Percentiles rank a stretch among this genome's conserved stretches.
Evolutionary conservation across 2,329 filamentous ascomycete genomes (phyloP).

Genomic region (Fusarium sp.): DNA sequence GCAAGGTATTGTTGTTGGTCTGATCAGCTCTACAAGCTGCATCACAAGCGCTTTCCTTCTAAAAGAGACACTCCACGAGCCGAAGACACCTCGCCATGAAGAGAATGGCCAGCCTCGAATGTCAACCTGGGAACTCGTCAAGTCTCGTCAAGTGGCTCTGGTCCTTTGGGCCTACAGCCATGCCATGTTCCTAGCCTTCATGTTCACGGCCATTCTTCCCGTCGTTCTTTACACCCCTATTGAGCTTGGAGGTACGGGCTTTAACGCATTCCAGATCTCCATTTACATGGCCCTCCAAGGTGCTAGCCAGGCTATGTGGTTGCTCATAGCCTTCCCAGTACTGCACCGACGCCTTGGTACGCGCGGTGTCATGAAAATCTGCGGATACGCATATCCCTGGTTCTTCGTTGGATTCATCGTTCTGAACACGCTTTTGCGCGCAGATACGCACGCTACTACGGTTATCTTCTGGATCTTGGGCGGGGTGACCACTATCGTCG

Average conservation of each 20-base stretch:
- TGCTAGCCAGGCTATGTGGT: conserved; percentile 75
- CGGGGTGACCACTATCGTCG: conserved; percentile 60
- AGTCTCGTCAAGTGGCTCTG: conserved; percentile 71
- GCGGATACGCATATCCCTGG: conserved; percentile 67
- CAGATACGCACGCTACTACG: conserved; percentile 51
- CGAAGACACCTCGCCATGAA: conserved; percentile 1
- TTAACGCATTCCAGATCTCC: conserved; percentile 72
- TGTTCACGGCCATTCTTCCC: conserved; percentile 77
- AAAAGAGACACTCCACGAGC: conserved; percentile 67
- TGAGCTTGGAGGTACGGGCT: conserved; percentile 72
- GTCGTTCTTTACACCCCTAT: conserved; percentile 76
- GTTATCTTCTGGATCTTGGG: conserved; percentile 67
- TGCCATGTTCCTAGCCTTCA: conserved; percentile 75
- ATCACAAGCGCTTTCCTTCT: conserved; percentile 66
- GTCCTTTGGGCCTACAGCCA: conserved; percentile 75
- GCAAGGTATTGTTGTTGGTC: conserved; percentile 64
- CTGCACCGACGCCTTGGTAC: conserved; percentile 76
- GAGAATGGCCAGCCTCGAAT: conserved; percentile 7
- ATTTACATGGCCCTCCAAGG: conserved; percentile 74
- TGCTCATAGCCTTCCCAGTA: conserved; percentile 75
- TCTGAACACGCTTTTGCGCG: conserved; percentile 60
- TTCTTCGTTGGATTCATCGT: conserved; percentile 71
- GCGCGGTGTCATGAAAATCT: conserved; percentile 70
- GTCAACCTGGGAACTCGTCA: conserved; percentile 61
- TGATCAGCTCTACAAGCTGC: conserved; percentile 68